Evolutionary conservation across 2,329 filamentous ascomycete species (phyloP), one percentile per base, ranked within the genome.

Genomic region (Colletotrichum camelliae): DNA sequence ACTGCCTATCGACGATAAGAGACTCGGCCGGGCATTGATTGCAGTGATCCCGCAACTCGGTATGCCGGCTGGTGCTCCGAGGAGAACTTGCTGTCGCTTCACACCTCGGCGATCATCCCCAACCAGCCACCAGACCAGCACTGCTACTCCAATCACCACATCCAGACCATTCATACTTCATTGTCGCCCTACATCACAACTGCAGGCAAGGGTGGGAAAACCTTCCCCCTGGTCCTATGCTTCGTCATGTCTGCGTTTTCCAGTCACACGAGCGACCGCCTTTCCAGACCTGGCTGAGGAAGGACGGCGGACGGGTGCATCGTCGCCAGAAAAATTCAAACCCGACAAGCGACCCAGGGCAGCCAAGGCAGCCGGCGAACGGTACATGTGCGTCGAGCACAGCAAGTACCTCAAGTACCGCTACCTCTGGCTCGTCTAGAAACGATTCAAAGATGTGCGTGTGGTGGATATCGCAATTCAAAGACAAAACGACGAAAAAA

Each of bases 381-480:
- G 58, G 73, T 75, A 73, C 73, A 52, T 48, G 29, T 15, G 18
- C 8, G 24, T 39, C n/a, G 12, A 62, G 31, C 12, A n/a, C 33
- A 12, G 18, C 39, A 64, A n/a, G 74, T 76, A 70, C 37, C 43
- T 10, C 48, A 70, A 60, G 74, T 76, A 76, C 71, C 35, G 31
- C 71, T 76, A 76, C 74, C 55, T 75, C 33, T 16, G 31, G 16
- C 27, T 60, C 35, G 29, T 37, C 48, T 21, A 27, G 48, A 58
- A 21, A 16, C 57, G 24, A 10, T 21, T 60, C 64, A 68, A 73
- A 52, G 70, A 64, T 21, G 21, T 5, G 57, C 43, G 43, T 48
- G 18, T 52, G 43, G 70, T 75, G 73, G 69, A 73, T 75, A 65
- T 73, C 70, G 57, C 57, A 73, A 75, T 73, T 21, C 39, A 21